Evolutionary conservation across 23 red algal genomes (phyloP).

Genomic region (Gracilaria domingensis): DNA sequence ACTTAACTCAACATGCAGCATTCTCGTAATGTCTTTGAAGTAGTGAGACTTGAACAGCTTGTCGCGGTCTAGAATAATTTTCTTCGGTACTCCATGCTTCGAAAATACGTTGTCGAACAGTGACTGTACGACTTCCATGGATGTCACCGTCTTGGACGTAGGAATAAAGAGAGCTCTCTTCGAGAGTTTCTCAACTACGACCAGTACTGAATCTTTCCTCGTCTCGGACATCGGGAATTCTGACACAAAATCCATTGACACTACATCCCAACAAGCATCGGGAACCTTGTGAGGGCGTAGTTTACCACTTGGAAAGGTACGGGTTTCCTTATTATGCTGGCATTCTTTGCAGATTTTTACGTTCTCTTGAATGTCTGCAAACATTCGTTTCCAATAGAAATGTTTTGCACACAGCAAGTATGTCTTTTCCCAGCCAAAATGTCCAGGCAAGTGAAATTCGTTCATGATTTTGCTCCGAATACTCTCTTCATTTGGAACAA

Average conservation of each 20-base stretch:
- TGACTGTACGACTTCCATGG: slow-evolving; percentile 20
- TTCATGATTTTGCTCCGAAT: background rate
- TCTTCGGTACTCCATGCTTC: slow-evolving; percentile 32
- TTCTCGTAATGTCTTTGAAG: slow-evolving; percentile 20
- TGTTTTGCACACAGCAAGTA: slow-evolving; percentile 37
- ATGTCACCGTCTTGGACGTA: slow-evolving; percentile 9
- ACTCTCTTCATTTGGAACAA: background rate
- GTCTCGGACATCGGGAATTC: slow-evolving; percentile 4
- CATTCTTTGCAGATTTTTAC: background rate
- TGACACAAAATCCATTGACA: slow-evolving; percentile 53
- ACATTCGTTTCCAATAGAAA: slow-evolving; percentile 60
- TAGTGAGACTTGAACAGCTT: slow-evolving; percentile 28
- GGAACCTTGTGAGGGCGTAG: slow-evolving; percentile 44
- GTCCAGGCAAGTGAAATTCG: slow-evolving; percentile 30
- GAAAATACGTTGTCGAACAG: slow-evolving; percentile 19
- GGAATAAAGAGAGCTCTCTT: slow-evolving; percentile 50
- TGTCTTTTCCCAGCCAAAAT: slow-evolving; percentile 44
- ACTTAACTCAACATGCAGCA: slow-evolving; percentile 20
- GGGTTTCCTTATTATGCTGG: slow-evolving; percentile 33
- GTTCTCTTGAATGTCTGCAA: slow-evolving; percentile 33
- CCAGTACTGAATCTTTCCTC: slow-evolving; percentile 48
- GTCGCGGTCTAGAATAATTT: slow-evolving; percentile 37
- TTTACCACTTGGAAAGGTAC: slow-evolving; percentile 16
- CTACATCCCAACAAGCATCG: slow-evolving; percentile 17
- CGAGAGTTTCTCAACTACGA: slow-evolving; percentile 60